Base-by-base conservation (phyloP, 2,329 filamentous ascomycete species). In the Coniochaeta sp. region DNA sequence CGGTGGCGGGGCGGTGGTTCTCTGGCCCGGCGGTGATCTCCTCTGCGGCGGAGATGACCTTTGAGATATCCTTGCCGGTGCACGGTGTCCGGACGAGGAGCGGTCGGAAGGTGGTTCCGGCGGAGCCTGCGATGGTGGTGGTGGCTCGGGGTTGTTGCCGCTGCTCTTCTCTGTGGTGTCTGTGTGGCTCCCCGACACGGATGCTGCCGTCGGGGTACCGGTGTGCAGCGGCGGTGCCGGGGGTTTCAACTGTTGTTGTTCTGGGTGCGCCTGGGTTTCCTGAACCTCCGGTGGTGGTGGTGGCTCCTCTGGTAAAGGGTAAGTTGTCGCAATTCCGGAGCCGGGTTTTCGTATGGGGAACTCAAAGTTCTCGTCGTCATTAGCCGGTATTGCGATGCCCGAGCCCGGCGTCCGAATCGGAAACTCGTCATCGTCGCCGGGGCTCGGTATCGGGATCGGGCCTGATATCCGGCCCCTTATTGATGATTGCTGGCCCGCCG, bases 391-490 rank as follows among this genome's bases (percentile, higher is more conserved):
- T 24, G 67, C 65, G 33, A 70, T 67, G 27, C 62, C 62, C 6
- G 70, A 60, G 9, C 67, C 72, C 2, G 72, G 71, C 27, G 71
- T 71, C 49, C 74, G 68, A 47, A 78, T 76, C 10, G 77, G 73
- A 57, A 81, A 78, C 53, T 81, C 79, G 55, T 81, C 72, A 58
- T 75, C 76, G 53, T 79, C 77, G 35, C 70, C 57, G 7, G 69
- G 61, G 52, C 65, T 68, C 16, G 69, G 63, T 20, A 85, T 76
- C 1, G 80, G 80, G 47, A 85, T 84, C 13, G 82, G 82, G 6
- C 72, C 74, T 27, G 81, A 84, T 55, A 85, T 84, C 57, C 75
- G 78, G 55, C 80, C 81, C 33, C 81, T 76, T 55, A 84, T 77
- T 30, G 76, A 48, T 10, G 45, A 48, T 10, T 48, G 45, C 51